Percentiles rank a stretch among this genome's conserved stretches.
Conservation (phyloP, 257 asterid genomes). For the Fraxinus americana region DNA sequence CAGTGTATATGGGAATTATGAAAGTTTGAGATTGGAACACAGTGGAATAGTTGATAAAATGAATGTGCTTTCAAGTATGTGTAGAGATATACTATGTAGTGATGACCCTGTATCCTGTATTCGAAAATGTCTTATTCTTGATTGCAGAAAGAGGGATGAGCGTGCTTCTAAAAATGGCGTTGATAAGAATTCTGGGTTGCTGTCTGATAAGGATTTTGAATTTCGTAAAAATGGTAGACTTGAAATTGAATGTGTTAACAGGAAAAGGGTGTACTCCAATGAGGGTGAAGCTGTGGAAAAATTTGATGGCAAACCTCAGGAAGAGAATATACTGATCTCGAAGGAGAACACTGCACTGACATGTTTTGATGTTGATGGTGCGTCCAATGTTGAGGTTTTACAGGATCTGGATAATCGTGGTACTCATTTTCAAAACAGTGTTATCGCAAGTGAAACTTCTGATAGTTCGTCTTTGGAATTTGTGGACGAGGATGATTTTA, state of each 20-base stretch:
- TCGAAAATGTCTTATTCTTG: slow-evolving; percentile 36
- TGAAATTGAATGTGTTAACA: slow-evolving; percentile 39
- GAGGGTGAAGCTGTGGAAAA: slow-evolving; percentile 37
- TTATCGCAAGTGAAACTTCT: slow-evolving; percentile 22
- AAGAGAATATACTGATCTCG: slow-evolving; percentile 34
- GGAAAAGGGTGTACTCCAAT: slow-evolving; percentile 48
- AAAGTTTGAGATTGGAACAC: slow-evolving; percentile 23
- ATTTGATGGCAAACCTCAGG: slow-evolving; percentile 20
- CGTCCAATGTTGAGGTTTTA: slow-evolving; percentile 23
- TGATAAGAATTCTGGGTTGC: slow-evolving; percentile 24
- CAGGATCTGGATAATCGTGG: slow-evolving; percentile 26
- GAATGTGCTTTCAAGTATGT: slow-evolving; percentile 47
- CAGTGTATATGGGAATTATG: slow-evolving; percentile 17
- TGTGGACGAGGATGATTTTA: slow-evolving; percentile 25
- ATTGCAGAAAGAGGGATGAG: slow-evolving; percentile 25
- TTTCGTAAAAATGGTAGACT: slow-evolving; percentile 23
- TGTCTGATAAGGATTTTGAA: slow-evolving; percentile 27
- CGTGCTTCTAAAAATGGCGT: slow-evolving; percentile 23
- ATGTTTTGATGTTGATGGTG: slow-evolving; percentile 18
- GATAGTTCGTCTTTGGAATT: slow-evolving; percentile 24
- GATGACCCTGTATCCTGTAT: slow-evolving; percentile 65
- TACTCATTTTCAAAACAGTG: slow-evolving; percentile 30
- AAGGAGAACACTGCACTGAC: slow-evolving; percentile 26
- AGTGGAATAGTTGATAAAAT: slow-evolving; percentile 40
- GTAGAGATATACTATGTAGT: slow-evolving; percentile 70